phyloP scores from a whole-genome alignment of 1,284 basidiomycete species.

The Veloboletus limbatus region DNA sequence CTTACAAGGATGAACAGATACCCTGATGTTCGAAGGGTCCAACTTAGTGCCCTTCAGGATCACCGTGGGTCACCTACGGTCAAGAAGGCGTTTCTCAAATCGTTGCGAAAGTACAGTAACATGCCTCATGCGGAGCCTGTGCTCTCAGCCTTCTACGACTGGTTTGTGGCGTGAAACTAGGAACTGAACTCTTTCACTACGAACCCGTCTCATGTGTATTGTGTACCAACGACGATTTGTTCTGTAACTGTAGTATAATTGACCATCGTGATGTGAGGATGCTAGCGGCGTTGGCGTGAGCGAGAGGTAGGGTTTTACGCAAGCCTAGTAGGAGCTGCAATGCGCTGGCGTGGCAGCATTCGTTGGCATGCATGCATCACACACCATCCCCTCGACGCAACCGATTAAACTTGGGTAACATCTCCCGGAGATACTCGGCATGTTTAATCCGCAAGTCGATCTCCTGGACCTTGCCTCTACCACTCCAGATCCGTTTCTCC shows the following conservation, averaged over 20 bases:
- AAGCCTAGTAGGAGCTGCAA: not conserved
- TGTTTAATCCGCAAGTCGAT: slow-evolving; percentile 83
- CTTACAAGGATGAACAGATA: slow-evolving; percentile 20
- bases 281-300: too few relatives aligned
- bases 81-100: slow-evolving; percentile 16
- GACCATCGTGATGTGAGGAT: too few relatives aligned
- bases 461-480: slow-evolving; percentile 81
- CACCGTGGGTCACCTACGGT: slow-evolving; percentile 10
- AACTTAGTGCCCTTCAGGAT: slow-evolving; percentile 16
- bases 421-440: slow-evolving; percentile 85
- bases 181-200: not conserved
- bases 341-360: not conserved
- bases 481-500: slow-evolving; percentile 79
- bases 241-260: too few relatives aligned
- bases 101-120: slow-evolving; percentile 10
- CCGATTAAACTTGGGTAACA: slow-evolving; percentile 85
- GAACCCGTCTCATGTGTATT: too few relatives aligned
- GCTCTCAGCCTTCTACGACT: slow-evolving; percentile 23
- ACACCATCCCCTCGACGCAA: slow-evolving; percentile 58
- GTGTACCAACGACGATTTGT: not conserved
- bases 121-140: slow-evolving; percentile 21
- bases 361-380: slow-evolving; percentile 19
- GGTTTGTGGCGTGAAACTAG: slow-evolving; percentile 5
- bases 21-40: slow-evolving; percentile 13
- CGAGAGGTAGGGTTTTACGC: too few relatives aligned